phyloP scores from a whole-genome alignment of 495 filamentous ascomycete genomes.

The Penicillium pulvis region DNA sequence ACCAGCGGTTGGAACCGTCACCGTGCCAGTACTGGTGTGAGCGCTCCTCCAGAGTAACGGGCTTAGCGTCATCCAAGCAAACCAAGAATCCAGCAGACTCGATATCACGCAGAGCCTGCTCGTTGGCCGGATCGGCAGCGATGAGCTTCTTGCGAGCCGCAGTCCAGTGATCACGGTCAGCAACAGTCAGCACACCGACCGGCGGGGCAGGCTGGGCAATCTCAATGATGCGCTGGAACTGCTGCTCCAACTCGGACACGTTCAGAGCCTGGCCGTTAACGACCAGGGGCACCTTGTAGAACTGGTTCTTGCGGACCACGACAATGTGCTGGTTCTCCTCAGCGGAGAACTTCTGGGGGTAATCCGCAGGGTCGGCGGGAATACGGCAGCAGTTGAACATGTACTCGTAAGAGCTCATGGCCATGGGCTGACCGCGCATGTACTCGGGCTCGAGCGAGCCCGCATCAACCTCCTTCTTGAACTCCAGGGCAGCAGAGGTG shows the following conservation, averaged over 20 bases:
- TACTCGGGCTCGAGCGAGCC: constrained; percentile 93
- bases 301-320: constrained; percentile 91
- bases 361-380: constrained; percentile 78
- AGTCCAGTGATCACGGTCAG: constrained; percentile 93
- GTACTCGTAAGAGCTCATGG: constrained; percentile 96
- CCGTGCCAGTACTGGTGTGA: constrained; percentile 98
- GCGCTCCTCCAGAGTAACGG: constrained; percentile 93
- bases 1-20: constrained; percentile 94
- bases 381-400: constrained; percentile 98
- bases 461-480: constrained; percentile 88
- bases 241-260: constrained; percentile 81
- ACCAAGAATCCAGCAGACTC: constrained; percentile 91
- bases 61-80: constrained; percentile 90
- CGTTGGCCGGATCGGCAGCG: constrained; percentile 73
- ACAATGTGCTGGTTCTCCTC: constrained; percentile 81
- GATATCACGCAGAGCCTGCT: constrained; percentile 72
- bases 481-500: constrained; percentile 79
- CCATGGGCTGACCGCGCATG: constrained; percentile 92
- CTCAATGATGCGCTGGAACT: constrained; percentile 85
- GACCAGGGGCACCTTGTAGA: constrained; percentile 83
- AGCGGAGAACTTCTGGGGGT: constrained; percentile 77
- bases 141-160: constrained; percentile 79
- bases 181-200: constrained; percentile 82
- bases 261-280: constrained; percentile 81
- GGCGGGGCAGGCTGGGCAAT: constrained; percentile 67